Conservation (phyloP, 352 stramenopile species). For the Aphanomyces stellatus region DNA sequence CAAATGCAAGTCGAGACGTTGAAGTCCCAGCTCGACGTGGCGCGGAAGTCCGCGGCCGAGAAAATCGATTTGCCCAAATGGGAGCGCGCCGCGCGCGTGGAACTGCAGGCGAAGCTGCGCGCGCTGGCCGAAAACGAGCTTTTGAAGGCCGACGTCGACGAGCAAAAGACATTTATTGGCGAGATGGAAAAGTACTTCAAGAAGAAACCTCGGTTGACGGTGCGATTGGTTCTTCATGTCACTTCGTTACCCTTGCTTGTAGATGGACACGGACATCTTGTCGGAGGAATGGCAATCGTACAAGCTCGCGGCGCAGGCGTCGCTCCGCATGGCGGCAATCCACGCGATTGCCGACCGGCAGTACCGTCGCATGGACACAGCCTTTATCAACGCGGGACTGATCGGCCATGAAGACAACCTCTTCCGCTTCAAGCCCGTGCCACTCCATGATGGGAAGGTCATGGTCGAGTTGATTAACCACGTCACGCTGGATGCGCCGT, state of each 20-base stretch:
- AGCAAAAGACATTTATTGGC: not conserved
- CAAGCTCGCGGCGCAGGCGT: not conserved
- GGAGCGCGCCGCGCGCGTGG: not conserved
- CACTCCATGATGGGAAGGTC: not conserved
- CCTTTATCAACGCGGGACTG: conserved; percentile 14
- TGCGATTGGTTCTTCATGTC: not conserved
- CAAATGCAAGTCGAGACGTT: not conserved
- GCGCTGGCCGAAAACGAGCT: not conserved
- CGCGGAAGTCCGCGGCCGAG: not conserved
- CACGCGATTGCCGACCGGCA: conserved; percentile 11
- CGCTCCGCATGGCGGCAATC: not conserved
- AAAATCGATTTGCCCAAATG: not conserved
- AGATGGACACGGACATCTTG: not conserved
- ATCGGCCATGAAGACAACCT: not conserved
- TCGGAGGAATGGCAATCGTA: conserved; percentile 12
- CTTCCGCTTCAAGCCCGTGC: not conserved
- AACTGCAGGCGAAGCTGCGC: not conserved
- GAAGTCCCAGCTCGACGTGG: not conserved
- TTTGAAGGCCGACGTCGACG: not conserved
- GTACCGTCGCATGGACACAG: conserved; percentile 5
- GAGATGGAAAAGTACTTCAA: not conserved
- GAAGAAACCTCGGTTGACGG: not conserved
- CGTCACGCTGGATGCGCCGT: not conserved
- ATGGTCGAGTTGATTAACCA: conserved; percentile 12
- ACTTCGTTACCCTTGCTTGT: not conserved